These are phyloP conservation scores for Trichomonas tenax DNA, from an alignment of 208 protist genomes.

Conservation along the genomic window DNA sequence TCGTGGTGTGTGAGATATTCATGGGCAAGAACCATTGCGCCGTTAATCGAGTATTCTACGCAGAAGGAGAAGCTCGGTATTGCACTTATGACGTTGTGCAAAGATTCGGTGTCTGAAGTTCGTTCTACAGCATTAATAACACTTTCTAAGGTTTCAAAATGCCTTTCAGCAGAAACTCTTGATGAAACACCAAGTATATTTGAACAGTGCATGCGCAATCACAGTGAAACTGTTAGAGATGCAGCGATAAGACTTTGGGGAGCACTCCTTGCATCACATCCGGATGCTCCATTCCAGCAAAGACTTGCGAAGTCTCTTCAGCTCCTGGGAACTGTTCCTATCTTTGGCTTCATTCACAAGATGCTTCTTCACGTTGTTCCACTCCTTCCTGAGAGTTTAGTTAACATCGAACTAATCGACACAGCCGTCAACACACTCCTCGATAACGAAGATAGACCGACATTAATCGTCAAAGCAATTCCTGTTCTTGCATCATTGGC, in stretches of 20 bases:
- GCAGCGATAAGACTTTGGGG: neutral
- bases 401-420: neutral
- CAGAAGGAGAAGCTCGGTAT: neutral
- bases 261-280: neutral
- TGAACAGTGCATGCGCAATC: neutral
- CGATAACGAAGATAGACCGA: neutral
- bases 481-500: neutral
- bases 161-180: neutral
- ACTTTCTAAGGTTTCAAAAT: neutral
- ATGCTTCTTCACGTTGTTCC: neutral
- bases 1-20: neutral
- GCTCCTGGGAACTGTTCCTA: neutral
- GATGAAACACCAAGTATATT: neutral
- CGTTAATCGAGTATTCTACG: neutral
- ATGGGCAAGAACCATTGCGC: neutral
- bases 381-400: neutral
- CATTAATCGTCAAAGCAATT: neutral
- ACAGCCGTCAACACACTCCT: neutral
- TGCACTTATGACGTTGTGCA: neutral
- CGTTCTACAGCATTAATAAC: neutral
- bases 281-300: neutral
- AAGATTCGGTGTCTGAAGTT: neutral
- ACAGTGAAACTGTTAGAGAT: neutral
- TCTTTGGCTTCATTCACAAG: neutral
- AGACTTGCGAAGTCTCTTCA: neutral